These are phyloP conservation scores for Daedaleopsis nitida DNA, from an alignment of 768 basidiomycete genomes.

Conservation along the genomic window DNA sequence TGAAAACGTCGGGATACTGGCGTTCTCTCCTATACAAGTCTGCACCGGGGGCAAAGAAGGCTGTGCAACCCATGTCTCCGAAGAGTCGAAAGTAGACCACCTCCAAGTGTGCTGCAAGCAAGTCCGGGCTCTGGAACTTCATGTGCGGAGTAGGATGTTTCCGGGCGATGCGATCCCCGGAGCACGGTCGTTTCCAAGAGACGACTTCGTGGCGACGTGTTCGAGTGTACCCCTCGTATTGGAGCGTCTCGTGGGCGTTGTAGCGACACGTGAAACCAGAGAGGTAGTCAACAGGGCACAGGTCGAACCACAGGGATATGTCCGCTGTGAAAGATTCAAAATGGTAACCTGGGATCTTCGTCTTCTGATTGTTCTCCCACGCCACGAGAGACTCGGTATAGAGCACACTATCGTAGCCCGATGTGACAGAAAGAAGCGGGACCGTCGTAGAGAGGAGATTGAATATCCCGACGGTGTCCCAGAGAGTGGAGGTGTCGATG, in stretches of 20 bases:
- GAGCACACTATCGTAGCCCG: slow-evolving; percentile 5
- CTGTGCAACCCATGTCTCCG: background rate
- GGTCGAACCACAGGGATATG: background rate
- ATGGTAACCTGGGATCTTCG: background rate
- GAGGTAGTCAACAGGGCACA: background rate
- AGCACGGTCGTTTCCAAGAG: background rate
- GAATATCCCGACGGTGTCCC: slow-evolving; percentile 24
- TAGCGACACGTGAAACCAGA: background rate
- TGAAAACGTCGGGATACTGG: background rate
- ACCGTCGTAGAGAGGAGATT: slow-evolving; percentile 21
- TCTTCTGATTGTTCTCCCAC: background rate
- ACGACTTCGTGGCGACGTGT: background rate
- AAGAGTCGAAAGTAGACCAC: background rate
- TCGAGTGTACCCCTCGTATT: background rate
- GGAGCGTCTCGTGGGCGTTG: background rate
- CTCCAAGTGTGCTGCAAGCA: background rate
- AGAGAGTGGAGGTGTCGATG: slow-evolving; percentile 28
- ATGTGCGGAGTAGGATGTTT: background rate
- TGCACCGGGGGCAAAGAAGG: background rate
- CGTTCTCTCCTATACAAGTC: background rate
- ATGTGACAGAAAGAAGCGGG: slow-evolving; percentile 17
- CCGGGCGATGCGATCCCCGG: background rate
- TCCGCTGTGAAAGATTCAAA: background rate
- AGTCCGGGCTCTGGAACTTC: background rate
- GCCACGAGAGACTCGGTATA: slow-evolving; percentile 24